Conservation (phyloP, 2,329 filamentous ascomycete species). For the Fusarium coicis region DNA sequence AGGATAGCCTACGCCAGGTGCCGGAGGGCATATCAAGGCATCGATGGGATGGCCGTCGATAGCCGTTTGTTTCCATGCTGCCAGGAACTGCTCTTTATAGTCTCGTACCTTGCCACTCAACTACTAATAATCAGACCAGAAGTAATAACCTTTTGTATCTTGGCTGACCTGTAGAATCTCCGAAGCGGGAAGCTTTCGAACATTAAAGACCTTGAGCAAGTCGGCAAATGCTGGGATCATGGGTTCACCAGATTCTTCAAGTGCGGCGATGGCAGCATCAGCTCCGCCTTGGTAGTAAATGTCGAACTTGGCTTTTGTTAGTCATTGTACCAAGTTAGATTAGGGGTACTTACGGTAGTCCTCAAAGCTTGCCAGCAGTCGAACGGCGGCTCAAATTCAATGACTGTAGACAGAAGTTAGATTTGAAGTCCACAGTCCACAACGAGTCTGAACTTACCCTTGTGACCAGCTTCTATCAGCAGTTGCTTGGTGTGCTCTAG, state of each 20-base stretch:
- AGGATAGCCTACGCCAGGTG: not conserved
- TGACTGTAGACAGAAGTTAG: not conserved
- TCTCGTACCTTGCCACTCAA: not conserved
- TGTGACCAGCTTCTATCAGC: not conserved
- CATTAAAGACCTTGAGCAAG: slow-evolving; percentile 3
- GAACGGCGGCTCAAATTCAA: slow-evolving; percentile 17
- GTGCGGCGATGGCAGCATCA: not conserved
- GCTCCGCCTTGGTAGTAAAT: slow-evolving; percentile 14
- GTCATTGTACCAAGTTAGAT: fast-evolving
- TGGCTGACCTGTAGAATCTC: not conserved
- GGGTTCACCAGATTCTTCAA: slow-evolving; percentile 12
- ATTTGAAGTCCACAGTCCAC: fast-evolving
- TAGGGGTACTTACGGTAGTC: not conserved
- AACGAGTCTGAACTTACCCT: not conserved
- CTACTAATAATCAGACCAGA: not conserved
- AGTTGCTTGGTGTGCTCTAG: not conserved
- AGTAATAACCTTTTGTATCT: too few relatives aligned
- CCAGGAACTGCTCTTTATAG: not conserved
- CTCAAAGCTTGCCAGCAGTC: slow-evolving; percentile 12
- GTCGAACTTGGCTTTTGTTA: not conserved
- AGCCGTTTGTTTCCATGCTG: slow-evolving; percentile 3
- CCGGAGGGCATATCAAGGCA: slow-evolving; percentile 10
- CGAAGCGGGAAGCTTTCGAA: not conserved
- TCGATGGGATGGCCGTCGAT: not conserved
- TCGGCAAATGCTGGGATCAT: slow-evolving; percentile 1